A percentile compares a stretch with the other conserved stretches of the same genome.
These are phyloP conservation scores for Ganoderma lucidum DNA, from an alignment of 1,284 basidiomycete species.

Conservation along the genomic window DNA sequence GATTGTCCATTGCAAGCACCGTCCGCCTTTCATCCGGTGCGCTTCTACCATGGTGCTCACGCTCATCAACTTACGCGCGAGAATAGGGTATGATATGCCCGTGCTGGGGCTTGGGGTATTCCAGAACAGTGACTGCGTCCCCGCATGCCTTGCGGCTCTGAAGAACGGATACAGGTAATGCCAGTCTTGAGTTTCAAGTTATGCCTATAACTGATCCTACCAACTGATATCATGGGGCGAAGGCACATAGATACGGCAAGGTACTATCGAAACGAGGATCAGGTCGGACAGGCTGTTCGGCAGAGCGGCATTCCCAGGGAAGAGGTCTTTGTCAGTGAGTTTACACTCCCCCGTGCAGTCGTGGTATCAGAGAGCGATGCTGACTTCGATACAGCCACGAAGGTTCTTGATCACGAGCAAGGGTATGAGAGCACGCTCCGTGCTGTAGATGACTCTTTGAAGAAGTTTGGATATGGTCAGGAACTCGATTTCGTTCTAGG, in stretches of 20 bases:
- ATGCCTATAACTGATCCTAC: not conserved
- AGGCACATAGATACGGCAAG: slow-evolving; percentile 78
- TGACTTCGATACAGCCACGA: slow-evolving; percentile 24
- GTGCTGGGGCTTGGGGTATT: slow-evolving; percentile 84
- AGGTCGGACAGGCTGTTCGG: slow-evolving; percentile 64
- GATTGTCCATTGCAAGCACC: slow-evolving; percentile 19
- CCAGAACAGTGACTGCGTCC: slow-evolving; percentile 65
- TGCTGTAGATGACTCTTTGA: slow-evolving; percentile 33
- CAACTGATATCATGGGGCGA: not conserved
- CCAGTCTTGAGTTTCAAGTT: no score
- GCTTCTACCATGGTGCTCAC: not conserved
- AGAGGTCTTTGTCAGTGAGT: slow-evolving; percentile 75
- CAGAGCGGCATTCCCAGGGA: slow-evolving; percentile 58
- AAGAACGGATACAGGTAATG: slow-evolving; percentile 65
- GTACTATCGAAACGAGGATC: slow-evolving; percentile 76
- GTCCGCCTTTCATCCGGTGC: slow-evolving; percentile 23
- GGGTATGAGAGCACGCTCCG: slow-evolving; percentile 32
- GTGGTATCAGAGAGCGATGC: not conserved
- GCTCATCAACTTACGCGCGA: no score
- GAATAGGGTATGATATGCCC: slow-evolving; percentile 56
- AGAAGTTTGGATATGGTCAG: slow-evolving; percentile 34
- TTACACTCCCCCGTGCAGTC: no score
- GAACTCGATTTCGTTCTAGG: not conserved
- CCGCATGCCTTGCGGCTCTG: slow-evolving; percentile 71
- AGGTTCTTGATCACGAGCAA: slow-evolving; percentile 31